Conservation (phyloP, 2,329 filamentous ascomycete genomes). For the Chaetomiaceae sp. region DNA sequence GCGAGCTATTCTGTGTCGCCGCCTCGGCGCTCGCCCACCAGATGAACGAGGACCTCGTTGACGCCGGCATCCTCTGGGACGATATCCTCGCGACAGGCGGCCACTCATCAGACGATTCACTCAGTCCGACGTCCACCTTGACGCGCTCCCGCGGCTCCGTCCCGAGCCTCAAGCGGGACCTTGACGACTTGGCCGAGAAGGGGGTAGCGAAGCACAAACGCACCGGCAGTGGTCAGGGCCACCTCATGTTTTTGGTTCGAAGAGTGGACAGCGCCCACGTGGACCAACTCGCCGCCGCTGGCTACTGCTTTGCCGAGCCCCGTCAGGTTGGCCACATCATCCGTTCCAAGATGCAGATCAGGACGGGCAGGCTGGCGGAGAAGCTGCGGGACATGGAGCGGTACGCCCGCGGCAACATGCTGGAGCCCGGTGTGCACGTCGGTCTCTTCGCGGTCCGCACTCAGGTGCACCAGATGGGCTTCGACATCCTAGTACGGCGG, state of each 20-base stretch:
- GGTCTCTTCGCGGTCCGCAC: slow-evolving; percentile 54
- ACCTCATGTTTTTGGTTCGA: slow-evolving; percentile 73
- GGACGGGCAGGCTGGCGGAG: slow-evolving; percentile 51
- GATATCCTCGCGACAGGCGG: slow-evolving; percentile 64
- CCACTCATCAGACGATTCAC: slow-evolving; percentile 14
- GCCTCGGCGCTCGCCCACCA: slow-evolving; percentile 66
- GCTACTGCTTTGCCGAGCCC: slow-evolving; percentile 70
- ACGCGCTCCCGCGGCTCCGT: not conserved
- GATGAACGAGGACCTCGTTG: slow-evolving; percentile 55
- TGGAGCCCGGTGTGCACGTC: slow-evolving; percentile 49
- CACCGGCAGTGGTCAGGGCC: slow-evolving; percentile 66
- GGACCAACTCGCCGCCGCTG: slow-evolving; percentile 59
- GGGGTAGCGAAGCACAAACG: slow-evolving; percentile 27
- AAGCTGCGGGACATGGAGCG: slow-evolving; percentile 60
- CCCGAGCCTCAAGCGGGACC: slow-evolving; percentile 1
- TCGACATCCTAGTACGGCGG: slow-evolving; percentile 56
- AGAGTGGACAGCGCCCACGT: slow-evolving; percentile 50
- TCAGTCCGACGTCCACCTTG: slow-evolving; percentile 5
- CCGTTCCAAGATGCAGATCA: slow-evolving; percentile 67
- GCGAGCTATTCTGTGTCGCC: slow-evolving; percentile 76
- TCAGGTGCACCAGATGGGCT: slow-evolving; percentile 46
- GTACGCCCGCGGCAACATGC: slow-evolving; percentile 42
- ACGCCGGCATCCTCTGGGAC: slow-evolving; percentile 66
- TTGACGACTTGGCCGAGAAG: slow-evolving; percentile 37
- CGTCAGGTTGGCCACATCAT: slow-evolving; percentile 64